Evolutionary conservation across 2,329 filamentous ascomycete species (phyloP).

Genomic region (Nigrospora sphaerica): DNA sequence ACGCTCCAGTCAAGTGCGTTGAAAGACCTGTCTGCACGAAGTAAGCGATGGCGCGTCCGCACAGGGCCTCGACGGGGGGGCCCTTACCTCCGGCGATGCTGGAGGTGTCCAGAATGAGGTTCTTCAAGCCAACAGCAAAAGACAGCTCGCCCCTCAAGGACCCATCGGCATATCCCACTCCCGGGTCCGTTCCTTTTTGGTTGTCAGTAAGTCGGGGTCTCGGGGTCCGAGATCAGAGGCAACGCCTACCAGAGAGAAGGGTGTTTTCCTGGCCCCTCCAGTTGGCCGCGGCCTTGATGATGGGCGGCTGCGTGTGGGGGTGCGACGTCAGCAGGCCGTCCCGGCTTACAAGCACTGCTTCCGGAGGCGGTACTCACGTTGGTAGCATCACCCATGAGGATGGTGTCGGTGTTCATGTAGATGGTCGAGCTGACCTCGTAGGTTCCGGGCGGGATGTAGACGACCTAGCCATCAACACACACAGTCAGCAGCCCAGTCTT

Average conservation of each 20-base stretch:
- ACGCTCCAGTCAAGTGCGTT: slow-evolving; percentile 36
- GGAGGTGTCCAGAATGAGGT: slow-evolving; percentile 34
- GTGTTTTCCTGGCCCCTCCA: slow-evolving; percentile 22
- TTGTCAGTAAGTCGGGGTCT: too few species aligned
- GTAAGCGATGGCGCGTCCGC: not conserved
- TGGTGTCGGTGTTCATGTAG: slow-evolving; percentile 34
- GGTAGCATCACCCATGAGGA: slow-evolving; percentile 37
- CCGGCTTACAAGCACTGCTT: not conserved
- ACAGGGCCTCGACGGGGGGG: not conserved
- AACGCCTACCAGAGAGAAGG: slow-evolving; percentile 23
- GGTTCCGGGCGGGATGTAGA: slow-evolving; percentile 34
- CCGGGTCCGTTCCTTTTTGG: too few species aligned
- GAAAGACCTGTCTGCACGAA: slow-evolving; percentile 22
- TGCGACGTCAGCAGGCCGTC: not conserved
- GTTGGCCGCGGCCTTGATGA: slow-evolving; percentile 29
- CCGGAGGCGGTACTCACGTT: slow-evolving; percentile 17
- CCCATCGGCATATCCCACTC: too few species aligned
- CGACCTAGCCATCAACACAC: slow-evolving; percentile 21
- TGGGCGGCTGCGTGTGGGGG: slow-evolving; percentile 22
- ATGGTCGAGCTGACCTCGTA: slow-evolving; percentile 32
- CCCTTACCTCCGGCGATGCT: slow-evolving; percentile 22
- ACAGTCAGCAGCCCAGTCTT: slow-evolving; percentile 1
- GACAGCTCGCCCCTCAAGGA: slow-evolving; percentile 26
- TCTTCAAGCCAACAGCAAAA: slow-evolving; percentile 35
- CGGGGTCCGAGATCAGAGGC: too few species aligned